These are phyloP conservation scores for Metarhizium brunneum DNA, from an alignment of 2,329 filamentous ascomycete species.

Conservation along the genomic window DNA sequence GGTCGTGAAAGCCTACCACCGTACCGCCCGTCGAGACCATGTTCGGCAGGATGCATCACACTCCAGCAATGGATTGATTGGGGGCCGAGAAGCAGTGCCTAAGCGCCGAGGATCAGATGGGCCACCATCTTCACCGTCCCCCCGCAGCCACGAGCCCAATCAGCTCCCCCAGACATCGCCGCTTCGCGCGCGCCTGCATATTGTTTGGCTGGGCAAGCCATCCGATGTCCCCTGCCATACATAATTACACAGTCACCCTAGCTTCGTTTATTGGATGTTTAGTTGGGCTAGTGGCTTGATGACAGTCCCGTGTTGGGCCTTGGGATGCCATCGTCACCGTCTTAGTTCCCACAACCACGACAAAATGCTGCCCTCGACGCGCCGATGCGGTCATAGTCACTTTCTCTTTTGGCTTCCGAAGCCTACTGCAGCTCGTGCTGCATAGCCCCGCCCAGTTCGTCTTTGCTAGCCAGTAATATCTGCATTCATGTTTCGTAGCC, in stretches of 20 bases:
- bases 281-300: neutral
- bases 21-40: neutral
- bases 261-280: slow-evolving; percentile 22
- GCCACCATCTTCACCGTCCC: slow-evolving; percentile 12
- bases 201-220: slow-evolving; percentile 10
- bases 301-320: neutral
- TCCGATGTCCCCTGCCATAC: slow-evolving; percentile 16
- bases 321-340: slow-evolving; percentile 1
- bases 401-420: neutral
- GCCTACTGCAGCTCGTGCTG: slow-evolving; percentile 6
- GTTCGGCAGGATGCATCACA: neutral
- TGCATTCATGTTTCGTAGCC: slow-evolving; percentile 17
- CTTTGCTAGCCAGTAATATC: slow-evolving; percentile 15
- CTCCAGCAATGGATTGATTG: neutral
- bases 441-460: slow-evolving; percentile 8
- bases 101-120: slow-evolving; percentile 13
- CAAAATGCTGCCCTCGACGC: neutral
- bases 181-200: slow-evolving; percentile 32
- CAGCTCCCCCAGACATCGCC: slow-evolving; percentile 11
- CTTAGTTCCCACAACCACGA: neutral
- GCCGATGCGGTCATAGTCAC: slow-evolving; percentile 1
- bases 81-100: slow-evolving; percentile 14
- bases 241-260: slow-evolving; percentile 25
- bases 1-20: neutral
- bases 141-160: slow-evolving; percentile 15